Base-by-base conservation (phyloP, 2,329 filamentous ascomycete genomes). In the Paramyrothecium sp. region DNA sequence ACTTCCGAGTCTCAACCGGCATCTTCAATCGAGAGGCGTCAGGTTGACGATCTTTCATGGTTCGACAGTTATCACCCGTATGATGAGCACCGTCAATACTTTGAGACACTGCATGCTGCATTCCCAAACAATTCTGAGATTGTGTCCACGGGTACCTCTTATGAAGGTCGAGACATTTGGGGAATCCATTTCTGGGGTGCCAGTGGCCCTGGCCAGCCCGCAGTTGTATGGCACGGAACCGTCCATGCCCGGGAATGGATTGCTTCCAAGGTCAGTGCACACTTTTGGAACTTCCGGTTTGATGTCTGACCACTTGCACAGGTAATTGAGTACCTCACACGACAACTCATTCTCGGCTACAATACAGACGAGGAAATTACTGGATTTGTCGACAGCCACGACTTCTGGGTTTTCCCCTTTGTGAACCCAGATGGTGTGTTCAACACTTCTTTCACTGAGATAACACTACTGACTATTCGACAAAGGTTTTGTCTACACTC, bases 211-310 rank as follows among this genome's bases (percentile, higher is more conserved):
- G 77, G 78, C 30, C 69, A 81, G 60, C 81, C 81, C 1, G 83
- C 81, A 19, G 69, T 85, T 48, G 74, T 86, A 48, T 79, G 81
- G 65, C 83, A 87, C 66, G 80, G 78, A 13, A 86, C 79, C 22
- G 81, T 85, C 13, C 84, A 88, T 66, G 82, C 83, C 10, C 76
- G 84, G 48, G 84, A 87, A 67, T 87, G 84, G 84, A 83, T 87
- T 54, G 77, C 78, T 7, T 77, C 80, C 12, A 81, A 83, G 72
- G 80, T 80, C 54, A 30, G 26, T 30, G 10, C 26, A 30, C 5
- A 10, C 5, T 5, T 30, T 30, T 30, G 26, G 44, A 55, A 7
- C 1, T 2, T 5, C 0, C 8, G 2, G 0, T 0, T 21, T 3
- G 10, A 10, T 30, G 10, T 30, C 26, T 30, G 10, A 30, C n/a